phyloP scores from a whole-genome alignment of 2,329 filamentous ascomycete species.

The Aspergillus transmontanensis region DNA sequence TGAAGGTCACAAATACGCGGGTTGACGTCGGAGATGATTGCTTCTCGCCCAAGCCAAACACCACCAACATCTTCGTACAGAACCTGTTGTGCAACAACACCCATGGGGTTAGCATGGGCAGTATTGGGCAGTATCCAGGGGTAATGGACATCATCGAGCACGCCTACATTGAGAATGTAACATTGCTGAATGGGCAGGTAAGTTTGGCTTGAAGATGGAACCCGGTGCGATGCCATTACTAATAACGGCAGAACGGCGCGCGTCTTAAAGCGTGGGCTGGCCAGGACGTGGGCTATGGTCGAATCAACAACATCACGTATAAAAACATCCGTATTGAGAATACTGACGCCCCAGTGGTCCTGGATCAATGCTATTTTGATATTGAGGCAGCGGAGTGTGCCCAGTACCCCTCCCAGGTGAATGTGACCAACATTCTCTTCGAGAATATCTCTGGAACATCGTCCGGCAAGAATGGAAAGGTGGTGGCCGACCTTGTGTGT shows the following conservation, averaged over 20 bases:
- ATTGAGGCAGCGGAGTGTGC: slow-evolving; percentile 55
- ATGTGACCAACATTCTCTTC: slow-evolving; percentile 62
- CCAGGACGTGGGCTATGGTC: slow-evolving; percentile 59
- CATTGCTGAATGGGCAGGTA: slow-evolving; percentile 54
- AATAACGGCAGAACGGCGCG: slow-evolving; percentile 54
- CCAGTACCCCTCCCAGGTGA: slow-evolving; percentile 57
- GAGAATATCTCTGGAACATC: slow-evolving; percentile 61
- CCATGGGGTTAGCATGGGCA: slow-evolving; percentile 61
- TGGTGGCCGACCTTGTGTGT: slow-evolving; percentile 59
- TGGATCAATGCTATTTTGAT: slow-evolving; percentile 67
- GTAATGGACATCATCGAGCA: slow-evolving; percentile 60
- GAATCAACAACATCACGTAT: slow-evolving; percentile 65
- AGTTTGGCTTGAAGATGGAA: slow-evolving; percentile 1
- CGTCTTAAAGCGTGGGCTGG: slow-evolving; percentile 66
- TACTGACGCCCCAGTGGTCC: slow-evolving; percentile 59
- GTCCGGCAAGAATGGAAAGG: slow-evolving; percentile 58
- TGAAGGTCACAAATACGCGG: slow-evolving; percentile 55
- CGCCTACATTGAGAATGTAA: slow-evolving; percentile 62
- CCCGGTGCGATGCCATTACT: not conserved
- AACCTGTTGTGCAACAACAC: slow-evolving; percentile 65
- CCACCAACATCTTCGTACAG: slow-evolving; percentile 59
- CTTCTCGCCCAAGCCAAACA: slow-evolving; percentile 64
- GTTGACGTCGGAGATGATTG: slow-evolving; percentile 63
- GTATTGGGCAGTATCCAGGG: slow-evolving; percentile 59
- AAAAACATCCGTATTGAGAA: slow-evolving; percentile 62